Evolutionary conservation across 495 filamentous ascomycete species (phyloP).

Genomic region (Trichodelitschia bisporula): DNA sequence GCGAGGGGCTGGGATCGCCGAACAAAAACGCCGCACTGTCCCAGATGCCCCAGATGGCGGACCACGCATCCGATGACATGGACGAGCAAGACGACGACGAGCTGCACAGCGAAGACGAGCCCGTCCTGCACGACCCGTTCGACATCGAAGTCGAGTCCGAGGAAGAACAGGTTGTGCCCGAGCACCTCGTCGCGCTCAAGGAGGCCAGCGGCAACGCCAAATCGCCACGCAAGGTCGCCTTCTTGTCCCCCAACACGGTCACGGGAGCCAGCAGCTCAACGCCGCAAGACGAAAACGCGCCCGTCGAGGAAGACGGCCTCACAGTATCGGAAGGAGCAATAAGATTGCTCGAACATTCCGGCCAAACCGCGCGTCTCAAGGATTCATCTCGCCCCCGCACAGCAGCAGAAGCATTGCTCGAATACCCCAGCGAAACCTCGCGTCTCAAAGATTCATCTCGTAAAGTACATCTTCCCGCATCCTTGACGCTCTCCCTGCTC

Average conservation of each 20-base stretch:
- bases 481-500: no score
- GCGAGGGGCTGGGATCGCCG: constrained; percentile 3
- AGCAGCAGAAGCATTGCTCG: no score
- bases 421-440: no score
- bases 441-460: no score
- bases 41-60: constrained; percentile 2
- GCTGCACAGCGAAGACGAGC: no score
- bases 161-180: constrained; percentile 13
- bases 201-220: constrained; percentile 9
- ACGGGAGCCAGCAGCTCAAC: constrained; percentile 7
- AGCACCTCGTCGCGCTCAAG: constrained; percentile 10
- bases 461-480: no score
- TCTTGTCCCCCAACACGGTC: constrained; percentile 5
- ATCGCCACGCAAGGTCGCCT: constrained; percentile 12
- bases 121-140: constrained; percentile 2
- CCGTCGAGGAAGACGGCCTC: no score
- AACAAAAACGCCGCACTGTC: constrained; percentile 3
- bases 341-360: no score
- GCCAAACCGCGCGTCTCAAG: no score
- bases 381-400: no score
- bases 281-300: constrained; percentile 5
- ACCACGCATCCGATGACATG: constrained; percentile 7
- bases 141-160: constrained; percentile 10
- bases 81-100: constrained; percentile 4
- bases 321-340: no score